A percentile compares a stretch with the other conserved stretches of the same genome.
Conservation (phyloP, 225 moss, liverwort and hornwort species). For the Takakia lepidozioides region DNA sequence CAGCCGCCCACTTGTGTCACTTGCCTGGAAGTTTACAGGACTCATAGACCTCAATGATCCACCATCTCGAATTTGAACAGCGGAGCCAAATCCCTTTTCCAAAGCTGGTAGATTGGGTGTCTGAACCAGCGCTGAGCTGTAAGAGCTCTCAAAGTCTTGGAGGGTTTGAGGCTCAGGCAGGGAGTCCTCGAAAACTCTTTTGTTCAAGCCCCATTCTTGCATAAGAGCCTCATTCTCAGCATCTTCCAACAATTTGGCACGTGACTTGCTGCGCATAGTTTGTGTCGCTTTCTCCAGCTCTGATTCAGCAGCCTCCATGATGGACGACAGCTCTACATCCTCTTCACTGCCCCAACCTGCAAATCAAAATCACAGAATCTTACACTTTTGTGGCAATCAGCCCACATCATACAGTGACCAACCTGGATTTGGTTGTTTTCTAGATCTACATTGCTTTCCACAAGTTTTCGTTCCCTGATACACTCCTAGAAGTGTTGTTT, state of each 20-base stretch:
- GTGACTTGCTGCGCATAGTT: constrained; percentile 52
- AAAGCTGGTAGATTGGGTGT: constrained; percentile 32
- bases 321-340: constrained; percentile 65
- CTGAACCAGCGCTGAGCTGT: constrained; percentile 20
- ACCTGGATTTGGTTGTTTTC: too few relatives aligned
- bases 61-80: constrained; percentile 52
- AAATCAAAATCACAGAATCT: too few relatives aligned
- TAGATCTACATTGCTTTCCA: too few relatives aligned
- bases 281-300: constrained; percentile 87
- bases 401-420: too few relatives aligned
- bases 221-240: constrained; percentile 72
- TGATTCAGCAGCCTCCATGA: constrained; percentile 81
- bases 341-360: constrained; percentile 62
- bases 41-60: constrained; percentile 69
- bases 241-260: constrained; percentile 67
- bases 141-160: not conserved
- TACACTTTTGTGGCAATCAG: too few relatives aligned
- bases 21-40: constrained; percentile 37
- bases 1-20: constrained; percentile 32
- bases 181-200: constrained; percentile 35
- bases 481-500: too few relatives aligned
- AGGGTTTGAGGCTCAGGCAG: constrained; percentile 14
- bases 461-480: too few relatives aligned
- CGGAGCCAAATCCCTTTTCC: constrained; percentile 48
- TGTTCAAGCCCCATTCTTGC: constrained; percentile 76